phyloP scores from a whole-genome alignment of 1,139 yeast species.

The Pneumocystis jirovecii region DNA sequence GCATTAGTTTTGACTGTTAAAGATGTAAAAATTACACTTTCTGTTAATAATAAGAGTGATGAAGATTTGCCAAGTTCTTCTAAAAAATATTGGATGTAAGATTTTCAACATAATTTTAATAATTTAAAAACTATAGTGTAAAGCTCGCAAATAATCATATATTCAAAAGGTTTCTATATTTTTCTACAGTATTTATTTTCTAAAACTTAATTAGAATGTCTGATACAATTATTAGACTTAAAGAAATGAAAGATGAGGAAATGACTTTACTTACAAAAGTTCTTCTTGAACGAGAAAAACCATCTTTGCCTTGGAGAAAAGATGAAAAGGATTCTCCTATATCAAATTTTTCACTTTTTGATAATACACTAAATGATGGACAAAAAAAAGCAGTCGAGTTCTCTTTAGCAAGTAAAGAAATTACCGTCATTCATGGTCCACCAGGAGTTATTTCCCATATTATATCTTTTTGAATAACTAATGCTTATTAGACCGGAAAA shows the following conservation, averaged over 20 bases:
- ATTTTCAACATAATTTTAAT: background rate
- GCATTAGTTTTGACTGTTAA: background rate
- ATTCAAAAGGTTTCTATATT: background rate
- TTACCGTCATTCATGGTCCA: constrained; percentile 58
- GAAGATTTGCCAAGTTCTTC: background rate
- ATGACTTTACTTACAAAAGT: background rate
- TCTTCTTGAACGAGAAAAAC: background rate
- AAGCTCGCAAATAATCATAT: background rate
- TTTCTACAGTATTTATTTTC: background rate
- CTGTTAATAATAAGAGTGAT: background rate
- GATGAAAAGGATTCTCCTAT: background rate
- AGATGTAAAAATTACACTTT: background rate
- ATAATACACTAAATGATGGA: constrained; percentile 46
- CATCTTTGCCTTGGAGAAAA: background rate
- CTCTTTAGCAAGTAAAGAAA: constrained; percentile 31
- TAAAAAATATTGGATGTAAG: background rate
- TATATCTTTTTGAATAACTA: background rate
- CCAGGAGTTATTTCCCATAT: constrained; percentile 33
- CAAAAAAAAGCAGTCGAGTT: constrained; percentile 53
- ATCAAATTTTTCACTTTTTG: constrained; percentile 26
- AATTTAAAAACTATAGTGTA: background rate
- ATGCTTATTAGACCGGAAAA: background rate
- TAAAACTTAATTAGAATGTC: background rate
- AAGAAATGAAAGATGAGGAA: background rate
- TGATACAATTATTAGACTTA: background rate